Evolutionary conservation across 2,329 filamentous ascomycete genomes (phyloP).

Genomic region (Bipolaris sorokiniana): DNA sequence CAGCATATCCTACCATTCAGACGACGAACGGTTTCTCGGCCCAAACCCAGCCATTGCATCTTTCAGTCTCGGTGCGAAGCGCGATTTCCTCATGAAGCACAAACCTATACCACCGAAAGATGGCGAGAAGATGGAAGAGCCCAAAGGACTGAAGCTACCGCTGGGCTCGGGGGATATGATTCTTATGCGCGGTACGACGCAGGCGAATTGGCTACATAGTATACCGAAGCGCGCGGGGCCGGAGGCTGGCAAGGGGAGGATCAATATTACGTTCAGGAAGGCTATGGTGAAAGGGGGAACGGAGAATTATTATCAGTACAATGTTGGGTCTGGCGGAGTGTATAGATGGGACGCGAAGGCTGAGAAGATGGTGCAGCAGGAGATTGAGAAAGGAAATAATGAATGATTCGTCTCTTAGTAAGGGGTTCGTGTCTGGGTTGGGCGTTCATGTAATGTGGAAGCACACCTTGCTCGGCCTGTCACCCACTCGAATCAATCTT

Average conservation of each 20-base stretch:
- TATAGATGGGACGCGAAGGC: constrained; percentile 68
- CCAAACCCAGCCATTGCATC: constrained; percentile 73
- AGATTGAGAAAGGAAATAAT: background rate
- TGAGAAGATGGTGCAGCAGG: constrained; percentile 56
- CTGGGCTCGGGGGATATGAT: constrained; percentile 77
- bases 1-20: constrained; percentile 79
- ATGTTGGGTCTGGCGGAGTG: constrained; percentile 73
- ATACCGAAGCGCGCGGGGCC: constrained; percentile 75
- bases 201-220: constrained; percentile 75
- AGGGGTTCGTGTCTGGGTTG: background rate
- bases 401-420: background rate
- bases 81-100: constrained; percentile 81
- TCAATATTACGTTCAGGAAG: constrained; percentile 78
- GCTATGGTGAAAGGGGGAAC: constrained; percentile 75
- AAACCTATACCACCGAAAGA: constrained; percentile 61
- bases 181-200: constrained; percentile 77
- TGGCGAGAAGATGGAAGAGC: constrained; percentile 43
- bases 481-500: background rate
- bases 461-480: background rate
- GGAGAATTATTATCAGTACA: constrained; percentile 85
- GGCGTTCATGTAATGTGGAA: too few species aligned
- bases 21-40: constrained; percentile 80
- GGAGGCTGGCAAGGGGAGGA: constrained; percentile 65
- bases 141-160: constrained; percentile 56
- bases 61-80: constrained; percentile 71